Evolutionary conservation across 2,329 filamentous ascomycete species (phyloP).

Genomic region (Colletotrichum tofieldiae): DNA sequence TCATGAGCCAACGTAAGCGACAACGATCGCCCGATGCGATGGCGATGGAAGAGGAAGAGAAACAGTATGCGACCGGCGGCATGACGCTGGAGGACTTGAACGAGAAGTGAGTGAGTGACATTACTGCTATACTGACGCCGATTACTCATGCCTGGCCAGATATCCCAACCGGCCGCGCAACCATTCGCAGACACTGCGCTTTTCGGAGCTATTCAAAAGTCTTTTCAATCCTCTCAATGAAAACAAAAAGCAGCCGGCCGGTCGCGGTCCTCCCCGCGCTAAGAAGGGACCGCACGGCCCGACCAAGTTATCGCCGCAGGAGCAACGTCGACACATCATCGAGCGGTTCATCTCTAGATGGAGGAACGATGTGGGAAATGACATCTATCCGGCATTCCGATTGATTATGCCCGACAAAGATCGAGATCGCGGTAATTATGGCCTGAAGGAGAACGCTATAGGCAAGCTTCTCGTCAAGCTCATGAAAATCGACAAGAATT

Average conservation of each 20-base stretch:
- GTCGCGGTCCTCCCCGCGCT: constrained; percentile 66
- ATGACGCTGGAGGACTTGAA: constrained; percentile 61
- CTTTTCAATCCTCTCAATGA: constrained; percentile 88
- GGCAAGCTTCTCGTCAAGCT: constrained; percentile 92
- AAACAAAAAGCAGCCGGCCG: constrained; percentile 82
- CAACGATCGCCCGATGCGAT: constrained; percentile 54
- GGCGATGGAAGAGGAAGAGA: constrained; percentile 65
- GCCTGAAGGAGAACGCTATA: constrained; percentile 92
- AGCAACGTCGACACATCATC: constrained; percentile 85
- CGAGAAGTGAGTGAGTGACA: constrained; percentile 60
- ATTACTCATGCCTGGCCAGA: constrained; percentile 60
- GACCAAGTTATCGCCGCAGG: constrained; percentile 77
- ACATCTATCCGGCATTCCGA: constrained; percentile 93
- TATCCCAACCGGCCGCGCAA: constrained; percentile 90
- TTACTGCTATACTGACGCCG: background rate
- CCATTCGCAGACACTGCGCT: constrained; percentile 82
- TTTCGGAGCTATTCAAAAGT: constrained; percentile 82
- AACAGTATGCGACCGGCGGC: constrained; percentile 63
- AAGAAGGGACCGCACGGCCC: constrained; percentile 74
- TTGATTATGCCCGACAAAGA: constrained; percentile 95
- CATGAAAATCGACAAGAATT: constrained; percentile 92
- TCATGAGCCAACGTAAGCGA: constrained; percentile 54
- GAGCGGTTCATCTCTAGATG: constrained; percentile 89
- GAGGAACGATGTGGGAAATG: constrained; percentile 89
- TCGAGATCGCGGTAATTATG: constrained; percentile 91